phyloP scores from a whole-genome alignment of 345 rosid genomes.

The Sisymbrium irio region DNA sequence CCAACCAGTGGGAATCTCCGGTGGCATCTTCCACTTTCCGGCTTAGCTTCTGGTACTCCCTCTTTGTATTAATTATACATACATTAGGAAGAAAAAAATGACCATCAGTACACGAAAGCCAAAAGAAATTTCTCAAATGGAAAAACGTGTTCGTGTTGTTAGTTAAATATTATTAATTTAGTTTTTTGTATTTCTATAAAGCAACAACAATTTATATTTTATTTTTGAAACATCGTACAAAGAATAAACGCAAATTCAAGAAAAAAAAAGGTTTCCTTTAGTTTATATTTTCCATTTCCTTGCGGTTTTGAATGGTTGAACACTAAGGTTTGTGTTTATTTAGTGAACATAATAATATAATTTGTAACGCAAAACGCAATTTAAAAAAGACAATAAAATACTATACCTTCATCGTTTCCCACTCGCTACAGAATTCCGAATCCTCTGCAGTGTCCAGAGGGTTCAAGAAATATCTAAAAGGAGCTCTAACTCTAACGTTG shows the following conservation, averaged over 20 bases:
- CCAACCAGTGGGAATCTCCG: not conserved
- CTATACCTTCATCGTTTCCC: slow-evolving; percentile 51
- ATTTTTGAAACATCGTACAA: not conserved
- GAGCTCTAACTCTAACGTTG: slow-evolving; percentile 54
- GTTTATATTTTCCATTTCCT: not conserved
- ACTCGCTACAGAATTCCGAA: slow-evolving; percentile 48
- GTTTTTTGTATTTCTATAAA: not conserved
- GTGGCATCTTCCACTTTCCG: not conserved
- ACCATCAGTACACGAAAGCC: not conserved
- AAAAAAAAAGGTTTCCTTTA: not conserved
- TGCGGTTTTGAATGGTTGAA: not conserved
- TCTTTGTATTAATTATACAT: not conserved
- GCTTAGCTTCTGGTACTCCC: not conserved
- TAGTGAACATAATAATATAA: not conserved
- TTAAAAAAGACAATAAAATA: not conserved
- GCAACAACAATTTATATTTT: not conserved
- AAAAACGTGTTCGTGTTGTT: not conserved
- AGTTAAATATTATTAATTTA: too few relatives aligned
- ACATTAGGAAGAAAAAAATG: not conserved
- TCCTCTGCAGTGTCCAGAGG: not conserved
- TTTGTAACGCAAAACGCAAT: not conserved
- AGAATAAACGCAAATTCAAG: not conserved
- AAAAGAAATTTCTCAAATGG: too few relatives aligned
- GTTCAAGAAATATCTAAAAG: slow-evolving; percentile 54
- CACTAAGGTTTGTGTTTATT: not conserved